phyloP scores from a whole-genome alignment of 2,329 filamentous ascomycete species.

The Cyanodermella asteris region DNA sequence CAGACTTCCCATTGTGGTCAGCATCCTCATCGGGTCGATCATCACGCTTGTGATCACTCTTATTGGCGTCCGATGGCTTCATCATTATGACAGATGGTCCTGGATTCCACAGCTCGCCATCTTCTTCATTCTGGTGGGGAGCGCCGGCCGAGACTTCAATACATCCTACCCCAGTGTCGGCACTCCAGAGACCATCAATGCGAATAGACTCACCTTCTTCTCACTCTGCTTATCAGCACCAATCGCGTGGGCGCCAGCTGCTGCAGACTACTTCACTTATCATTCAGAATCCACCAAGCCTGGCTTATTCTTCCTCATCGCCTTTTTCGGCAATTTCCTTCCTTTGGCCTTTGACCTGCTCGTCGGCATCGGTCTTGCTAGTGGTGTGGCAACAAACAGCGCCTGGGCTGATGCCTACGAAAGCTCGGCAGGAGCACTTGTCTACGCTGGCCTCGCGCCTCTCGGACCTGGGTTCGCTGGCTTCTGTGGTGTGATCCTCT shows the following conservation, averaged over 20 bases:
- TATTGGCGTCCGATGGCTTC: constrained; percentile 46
- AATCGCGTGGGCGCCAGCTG: constrained; percentile 39
- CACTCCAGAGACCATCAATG: constrained; percentile 7
- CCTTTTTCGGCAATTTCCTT: constrained; percentile 31
- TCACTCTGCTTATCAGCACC: constrained; percentile 43
- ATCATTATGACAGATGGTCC: constrained; percentile 44
- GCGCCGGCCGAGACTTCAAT: constrained; percentile 38
- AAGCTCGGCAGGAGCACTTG: constrained; percentile 38
- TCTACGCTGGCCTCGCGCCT: constrained; percentile 37
- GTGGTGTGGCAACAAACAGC: constrained; percentile 28
- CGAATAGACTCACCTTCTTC: constrained; percentile 44
- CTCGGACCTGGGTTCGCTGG: constrained; percentile 37
- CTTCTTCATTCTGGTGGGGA: constrained; percentile 38
- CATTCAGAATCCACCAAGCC: constrained; percentile 32
- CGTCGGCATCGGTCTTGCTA: constrained; percentile 39
- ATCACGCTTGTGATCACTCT: constrained; percentile 42
- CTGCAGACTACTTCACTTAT: constrained; percentile 49
- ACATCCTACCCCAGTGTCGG: constrained; percentile 27
- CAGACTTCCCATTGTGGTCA: constrained; percentile 40
- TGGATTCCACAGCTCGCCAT: constrained; percentile 42
- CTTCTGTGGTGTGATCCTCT: constrained; percentile 43
- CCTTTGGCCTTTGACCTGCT: constrained; percentile 41
- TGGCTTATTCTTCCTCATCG: constrained; percentile 33
- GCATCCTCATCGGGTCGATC: constrained; percentile 42
- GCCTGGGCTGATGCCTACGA: constrained; percentile 36